Evolutionary conservation across 441 rosid species (phyloP), one percentile per base, ranked within the genome.

Genomic region (Croton laevigatus): DNA sequence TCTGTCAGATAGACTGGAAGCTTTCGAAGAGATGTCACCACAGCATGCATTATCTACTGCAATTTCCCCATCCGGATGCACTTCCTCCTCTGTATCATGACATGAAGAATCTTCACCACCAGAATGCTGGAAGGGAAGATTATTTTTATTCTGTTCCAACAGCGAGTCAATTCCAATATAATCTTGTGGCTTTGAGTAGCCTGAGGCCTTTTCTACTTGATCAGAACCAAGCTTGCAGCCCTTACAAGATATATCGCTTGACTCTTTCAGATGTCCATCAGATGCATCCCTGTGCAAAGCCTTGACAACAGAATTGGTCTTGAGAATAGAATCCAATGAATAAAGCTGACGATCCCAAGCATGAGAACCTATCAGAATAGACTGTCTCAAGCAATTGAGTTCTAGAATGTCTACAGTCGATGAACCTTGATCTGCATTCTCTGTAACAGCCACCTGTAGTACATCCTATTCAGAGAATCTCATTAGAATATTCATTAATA

Each of bases 311-410:
- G 76, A 80, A 63, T 77, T 81, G 69, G 86, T 85, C 65, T 76
- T 81, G 62, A 91, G 87, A 49, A 85, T 84, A 61, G 90, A 73
- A 69, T 88, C 83, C 64, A 95, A 72, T 40, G 89, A 83, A 85
- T 74, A 80, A 62, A 94, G 87, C 78, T 81, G 96, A 49, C 77
- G 82, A 72, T 87, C 89, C 99, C 99, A 94, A 72, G 87, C 89
- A 79, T 81, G 85, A 34, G 91, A 83, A 62, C 84, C 85, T 73
- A 89, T 82, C 75, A 94, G 73, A 65, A 94, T 89, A 62, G 88
- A 81, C 53, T 82, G 88, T 66, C 90, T 89, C 79, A 87, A 22
- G 10, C 83, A 80, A 78, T 92, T 92, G 38, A 94, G 85, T 72
- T 94, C 96, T 11, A 94, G 79, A 77, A 92, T 88, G 83, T 94